Evolutionary conservation across 2,329 filamentous ascomycete genomes (phyloP).

Genomic region (Dendryphion nanum): DNA sequence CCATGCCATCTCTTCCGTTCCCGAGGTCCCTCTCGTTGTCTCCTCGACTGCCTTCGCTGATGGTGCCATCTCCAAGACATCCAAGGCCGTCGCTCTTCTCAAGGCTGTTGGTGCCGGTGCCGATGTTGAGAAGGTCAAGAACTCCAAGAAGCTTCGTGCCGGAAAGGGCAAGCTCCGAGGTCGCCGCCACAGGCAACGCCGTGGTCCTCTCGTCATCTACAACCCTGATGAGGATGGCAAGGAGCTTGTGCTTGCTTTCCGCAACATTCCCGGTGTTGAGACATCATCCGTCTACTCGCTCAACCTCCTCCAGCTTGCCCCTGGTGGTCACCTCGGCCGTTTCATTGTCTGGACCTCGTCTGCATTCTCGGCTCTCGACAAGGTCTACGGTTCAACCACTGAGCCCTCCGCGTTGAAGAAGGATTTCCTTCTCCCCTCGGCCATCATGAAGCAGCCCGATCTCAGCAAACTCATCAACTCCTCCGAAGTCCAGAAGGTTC

Average conservation of each 20-base stretch:
- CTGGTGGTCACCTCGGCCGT: slow-evolving; percentile 96
- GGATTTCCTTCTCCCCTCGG: slow-evolving; percentile 95
- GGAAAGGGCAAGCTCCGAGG: slow-evolving; percentile 99
- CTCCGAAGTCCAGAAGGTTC: slow-evolving; percentile 94
- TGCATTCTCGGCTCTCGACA: slow-evolving; percentile 94
- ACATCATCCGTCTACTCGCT: slow-evolving; percentile 89
- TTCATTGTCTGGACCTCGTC: slow-evolving; percentile 99
- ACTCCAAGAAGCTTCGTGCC: slow-evolving; percentile 93
- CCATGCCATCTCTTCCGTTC: slow-evolving; percentile 87
- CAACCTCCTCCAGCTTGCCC: slow-evolving; percentile 98
- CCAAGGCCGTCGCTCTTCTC: slow-evolving; percentile 80
- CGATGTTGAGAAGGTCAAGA: slow-evolving; percentile 94
- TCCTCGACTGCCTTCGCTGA: slow-evolving; percentile 85
- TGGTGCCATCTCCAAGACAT: slow-evolving; percentile 81
- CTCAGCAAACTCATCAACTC: slow-evolving; percentile 98
- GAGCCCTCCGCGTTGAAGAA: slow-evolving; percentile 91
- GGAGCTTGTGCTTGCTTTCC: slow-evolving; percentile 90
- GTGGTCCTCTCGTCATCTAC: slow-evolving; percentile 97
- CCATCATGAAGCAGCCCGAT: slow-evolving; percentile 91
- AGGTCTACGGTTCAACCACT: slow-evolving; percentile 93
- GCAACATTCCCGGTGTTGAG: slow-evolving; percentile 99
- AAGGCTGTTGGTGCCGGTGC: slow-evolving; percentile 85
- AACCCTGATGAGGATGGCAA: slow-evolving; percentile 93
- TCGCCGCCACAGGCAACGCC: slow-evolving; percentile 95
- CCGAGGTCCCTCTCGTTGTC: slow-evolving; percentile 96